Percentiles rank a stretch among this genome's conserved stretches.
phyloP scores from a whole-genome alignment of 768 basidiomycete genomes.

The Mycena rebaudengoi region DNA sequence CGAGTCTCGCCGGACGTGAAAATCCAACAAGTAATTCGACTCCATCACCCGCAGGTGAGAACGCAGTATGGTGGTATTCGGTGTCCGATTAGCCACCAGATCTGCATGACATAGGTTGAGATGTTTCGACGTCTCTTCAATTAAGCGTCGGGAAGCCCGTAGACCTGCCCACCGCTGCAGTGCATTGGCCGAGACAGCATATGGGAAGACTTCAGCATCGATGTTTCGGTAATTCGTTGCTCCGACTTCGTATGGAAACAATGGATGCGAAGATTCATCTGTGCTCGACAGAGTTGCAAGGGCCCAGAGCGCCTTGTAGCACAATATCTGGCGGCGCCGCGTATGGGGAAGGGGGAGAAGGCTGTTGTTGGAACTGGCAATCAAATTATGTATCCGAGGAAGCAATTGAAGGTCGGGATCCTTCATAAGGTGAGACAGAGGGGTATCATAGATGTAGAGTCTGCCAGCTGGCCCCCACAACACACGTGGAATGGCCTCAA shows the following conservation, averaged over 20 bases:
- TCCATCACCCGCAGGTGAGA: no score
- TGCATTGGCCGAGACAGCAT: background rate
- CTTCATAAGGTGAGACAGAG: background rate
- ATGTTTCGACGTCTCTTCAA: background rate
- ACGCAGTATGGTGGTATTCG: no score
- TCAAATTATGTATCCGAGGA: background rate
- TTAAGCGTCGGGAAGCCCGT: background rate
- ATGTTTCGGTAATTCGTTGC: background rate
- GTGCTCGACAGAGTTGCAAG: constrained; percentile 1
- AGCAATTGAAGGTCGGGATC: background rate
- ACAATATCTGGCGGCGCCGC: background rate
- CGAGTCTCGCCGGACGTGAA: no score
- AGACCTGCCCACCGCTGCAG: constrained; percentile 3
- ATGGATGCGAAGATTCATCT: background rate
- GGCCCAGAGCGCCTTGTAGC: constrained; percentile 6
- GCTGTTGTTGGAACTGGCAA: background rate
- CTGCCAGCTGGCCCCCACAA: constrained; percentile 1
- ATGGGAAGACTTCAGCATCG: background rate
- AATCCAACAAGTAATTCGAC: no score
- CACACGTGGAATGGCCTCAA: constrained; percentile 7
- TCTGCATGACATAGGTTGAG: no score
- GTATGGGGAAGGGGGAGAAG: background rate
- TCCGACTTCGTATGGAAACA: background rate
- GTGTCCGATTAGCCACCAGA: no score
- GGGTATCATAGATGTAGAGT: background rate